Conservation (phyloP, 129 eudicot genomes). For the Arctium minus region DNA sequence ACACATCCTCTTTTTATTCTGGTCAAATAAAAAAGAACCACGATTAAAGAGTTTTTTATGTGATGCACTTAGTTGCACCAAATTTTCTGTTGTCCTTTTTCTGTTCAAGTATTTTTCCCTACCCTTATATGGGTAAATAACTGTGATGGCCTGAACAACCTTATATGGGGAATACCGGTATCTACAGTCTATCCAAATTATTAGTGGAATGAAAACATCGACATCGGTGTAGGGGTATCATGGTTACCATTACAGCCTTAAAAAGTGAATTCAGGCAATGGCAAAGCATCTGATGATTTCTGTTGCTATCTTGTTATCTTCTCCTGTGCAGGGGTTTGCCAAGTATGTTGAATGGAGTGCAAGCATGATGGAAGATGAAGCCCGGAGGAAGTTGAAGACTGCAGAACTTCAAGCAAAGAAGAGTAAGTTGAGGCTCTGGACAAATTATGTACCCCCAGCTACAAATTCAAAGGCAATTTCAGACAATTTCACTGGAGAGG, state of each 20-base stretch:
- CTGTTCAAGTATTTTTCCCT: too few relatives aligned
- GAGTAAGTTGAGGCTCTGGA: constrained; percentile 70
- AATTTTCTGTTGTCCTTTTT: too few relatives aligned
- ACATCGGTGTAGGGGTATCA: too few relatives aligned
- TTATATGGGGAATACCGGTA: too few relatives aligned
- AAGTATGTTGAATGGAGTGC: constrained; percentile 99
- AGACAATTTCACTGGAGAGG: constrained; percentile 94
- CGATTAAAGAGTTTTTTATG: too few relatives aligned
- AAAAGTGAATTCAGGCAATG: background rate
- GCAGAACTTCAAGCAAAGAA: constrained; percentile 94
- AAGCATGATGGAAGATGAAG: constrained; percentile 77
- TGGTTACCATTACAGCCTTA: background rate
- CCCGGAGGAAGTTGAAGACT: constrained; percentile 56
- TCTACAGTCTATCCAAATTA: too few relatives aligned
- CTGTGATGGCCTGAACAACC: too few relatives aligned
- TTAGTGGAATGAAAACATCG: too few relatives aligned
- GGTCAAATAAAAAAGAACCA: too few relatives aligned
- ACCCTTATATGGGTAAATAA: too few relatives aligned
- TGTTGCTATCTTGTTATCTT: background rate
- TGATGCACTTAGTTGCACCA: too few relatives aligned
- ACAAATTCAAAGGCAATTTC: constrained; percentile 91
- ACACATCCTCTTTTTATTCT: too few relatives aligned
- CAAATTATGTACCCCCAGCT: constrained; percentile 87
- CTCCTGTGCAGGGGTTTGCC: constrained; percentile 65
- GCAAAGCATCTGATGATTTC: background rate